phyloP scores from a whole-genome alignment of 352 stramenopile species.

The Poterioochromonas sp. region DNA sequence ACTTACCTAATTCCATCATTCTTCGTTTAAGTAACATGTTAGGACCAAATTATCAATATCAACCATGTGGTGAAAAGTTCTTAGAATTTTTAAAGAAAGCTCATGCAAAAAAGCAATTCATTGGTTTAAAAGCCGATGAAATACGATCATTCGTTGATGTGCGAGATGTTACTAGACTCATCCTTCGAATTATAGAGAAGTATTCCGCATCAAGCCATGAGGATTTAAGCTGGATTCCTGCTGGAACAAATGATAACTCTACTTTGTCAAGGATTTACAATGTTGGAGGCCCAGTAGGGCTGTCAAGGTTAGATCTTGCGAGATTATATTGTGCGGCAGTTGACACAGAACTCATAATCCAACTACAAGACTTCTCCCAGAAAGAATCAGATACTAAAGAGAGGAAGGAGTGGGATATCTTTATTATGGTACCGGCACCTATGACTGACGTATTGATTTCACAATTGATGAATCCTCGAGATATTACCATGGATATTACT shows the following conservation, averaged over 20 bases:
- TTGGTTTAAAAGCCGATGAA: neutral
- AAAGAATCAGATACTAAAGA: too few relatives aligned
- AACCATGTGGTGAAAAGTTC: neutral
- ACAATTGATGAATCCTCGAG: neutral
- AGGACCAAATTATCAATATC: neutral
- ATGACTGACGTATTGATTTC: neutral
- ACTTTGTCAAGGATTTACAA: slow-evolving; percentile 14
- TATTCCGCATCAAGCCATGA: too few relatives aligned
- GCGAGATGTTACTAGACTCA: neutral
- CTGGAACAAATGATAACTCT: too few relatives aligned
- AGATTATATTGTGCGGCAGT: neutral
- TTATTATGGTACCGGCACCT: too few relatives aligned
- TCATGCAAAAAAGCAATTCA: neutral
- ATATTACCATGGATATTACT: neutral
- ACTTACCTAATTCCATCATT: neutral
- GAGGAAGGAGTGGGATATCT: too few relatives aligned
- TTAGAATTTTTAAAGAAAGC: neutral
- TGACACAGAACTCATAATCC: neutral
- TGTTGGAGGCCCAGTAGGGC: slow-evolving; percentile 5
- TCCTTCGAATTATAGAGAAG: too few relatives aligned
- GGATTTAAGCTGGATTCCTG: too few relatives aligned
- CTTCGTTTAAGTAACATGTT: slow-evolving; percentile 22
- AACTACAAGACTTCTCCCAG: neutral
- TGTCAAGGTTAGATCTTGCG: neutral
- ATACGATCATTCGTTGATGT: slow-evolving; percentile 1